These are phyloP conservation scores for Clavispora asparagi DNA, from an alignment of 805 yeast species.

Conservation along the genomic window DNA sequence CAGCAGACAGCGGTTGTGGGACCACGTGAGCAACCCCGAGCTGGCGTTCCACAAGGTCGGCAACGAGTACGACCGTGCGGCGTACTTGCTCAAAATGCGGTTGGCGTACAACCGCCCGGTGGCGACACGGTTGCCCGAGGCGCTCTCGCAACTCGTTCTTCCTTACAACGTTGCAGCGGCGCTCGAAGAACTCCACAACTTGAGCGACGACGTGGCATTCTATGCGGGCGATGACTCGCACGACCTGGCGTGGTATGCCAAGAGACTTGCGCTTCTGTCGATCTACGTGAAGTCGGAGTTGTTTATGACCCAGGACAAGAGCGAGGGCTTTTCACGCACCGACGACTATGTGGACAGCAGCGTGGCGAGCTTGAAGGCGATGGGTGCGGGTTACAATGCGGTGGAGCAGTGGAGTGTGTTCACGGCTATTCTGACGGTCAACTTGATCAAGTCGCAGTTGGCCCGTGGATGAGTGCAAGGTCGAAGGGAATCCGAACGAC, in stretches of 20 bases:
- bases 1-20: constrained; percentile 34
- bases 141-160: constrained; percentile 55
- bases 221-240: constrained; percentile 74
- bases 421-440: constrained; percentile 57
- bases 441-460: constrained; percentile 66
- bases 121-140: constrained; percentile 38
- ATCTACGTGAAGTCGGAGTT: constrained; percentile 73
- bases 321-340: constrained; percentile 53
- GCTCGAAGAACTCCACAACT: constrained; percentile 61
- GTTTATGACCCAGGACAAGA: constrained; percentile 72
- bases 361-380: constrained; percentile 44
- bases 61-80: constrained; percentile 39
- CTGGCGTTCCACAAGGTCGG: constrained; percentile 20
- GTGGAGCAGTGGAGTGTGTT: constrained; percentile 76
- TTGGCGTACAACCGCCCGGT: constrained; percentile 48
- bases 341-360: constrained; percentile 57
- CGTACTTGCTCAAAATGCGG: constrained; percentile 44
- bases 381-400: constrained; percentile 58
- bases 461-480: constrained; percentile 46
- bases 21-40: constrained; percentile 18
- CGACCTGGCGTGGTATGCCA: constrained; percentile 92
- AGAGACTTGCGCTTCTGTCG: constrained; percentile 64
- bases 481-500: no score
- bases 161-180: constrained; percentile 60
- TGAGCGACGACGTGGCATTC: constrained; percentile 79